Conservation (phyloP, 331 rosid species). For the Rhamnella rubrinervis region DNA sequence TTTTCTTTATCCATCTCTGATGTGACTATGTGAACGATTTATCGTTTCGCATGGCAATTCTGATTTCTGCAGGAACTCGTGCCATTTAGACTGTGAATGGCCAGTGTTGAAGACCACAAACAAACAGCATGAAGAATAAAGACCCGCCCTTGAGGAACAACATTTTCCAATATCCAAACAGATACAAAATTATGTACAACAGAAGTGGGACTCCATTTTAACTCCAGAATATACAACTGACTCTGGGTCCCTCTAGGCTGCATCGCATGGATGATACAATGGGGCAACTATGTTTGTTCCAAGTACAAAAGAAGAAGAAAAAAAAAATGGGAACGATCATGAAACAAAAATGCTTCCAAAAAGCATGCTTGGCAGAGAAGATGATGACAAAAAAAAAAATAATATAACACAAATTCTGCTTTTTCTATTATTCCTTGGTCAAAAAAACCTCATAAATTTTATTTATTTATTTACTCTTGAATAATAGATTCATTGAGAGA, state of each 20-base stretch:
- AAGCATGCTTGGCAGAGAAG: conserved; percentile 12
- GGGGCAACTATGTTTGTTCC: conserved; percentile 5
- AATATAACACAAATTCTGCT: not conserved
- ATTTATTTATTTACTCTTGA: conserved; percentile 56
- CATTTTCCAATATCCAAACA: not conserved
- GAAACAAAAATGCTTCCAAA: conserved; percentile 17
- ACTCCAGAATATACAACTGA: conserved; percentile 2
- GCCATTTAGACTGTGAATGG: no score
- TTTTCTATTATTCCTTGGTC: conserved; percentile 19
- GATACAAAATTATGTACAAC: conserved; percentile 14
- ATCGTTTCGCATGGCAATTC: no score
- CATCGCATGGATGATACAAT: conserved; percentile 16
- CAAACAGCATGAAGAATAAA: no score
- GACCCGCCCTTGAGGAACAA: not conserved
- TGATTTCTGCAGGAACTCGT: no score
- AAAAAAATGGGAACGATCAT: conserved; percentile 15
- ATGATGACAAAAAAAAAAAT: not conserved
- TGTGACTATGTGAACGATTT: no score
- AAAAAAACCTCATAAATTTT: conserved; percentile 9
- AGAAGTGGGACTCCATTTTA: conserved; percentile 17
- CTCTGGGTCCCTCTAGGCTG: not conserved
- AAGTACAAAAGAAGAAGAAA: conserved; percentile 8
- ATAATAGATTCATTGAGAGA: conserved; percentile 61
- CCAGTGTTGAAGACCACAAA: no score
- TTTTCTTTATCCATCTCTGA: no score